These are phyloP conservation scores for Lobulomyces angularis DNA, from an alignment of 192 early-diverging fungal genomes.

Conservation along the genomic window DNA sequence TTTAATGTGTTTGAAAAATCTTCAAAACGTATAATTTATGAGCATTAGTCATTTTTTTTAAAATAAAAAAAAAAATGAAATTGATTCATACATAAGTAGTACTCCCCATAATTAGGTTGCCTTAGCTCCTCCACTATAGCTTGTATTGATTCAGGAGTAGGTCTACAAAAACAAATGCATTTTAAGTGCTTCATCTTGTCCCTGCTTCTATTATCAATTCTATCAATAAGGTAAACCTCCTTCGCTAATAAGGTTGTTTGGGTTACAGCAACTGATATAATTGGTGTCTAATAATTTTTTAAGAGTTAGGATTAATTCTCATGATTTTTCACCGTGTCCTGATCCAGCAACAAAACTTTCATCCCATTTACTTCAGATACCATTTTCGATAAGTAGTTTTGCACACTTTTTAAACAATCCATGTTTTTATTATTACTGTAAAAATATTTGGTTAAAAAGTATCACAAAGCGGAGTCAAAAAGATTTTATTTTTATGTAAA, in stretches of 20 bases:
- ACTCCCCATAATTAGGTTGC: conserved; percentile 88
- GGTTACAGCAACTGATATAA: conserved; percentile 85
- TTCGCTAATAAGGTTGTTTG: conserved; percentile 84
- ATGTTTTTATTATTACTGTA: conserved; percentile 34
- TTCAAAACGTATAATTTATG: not conserved
- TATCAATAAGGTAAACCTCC: conserved; percentile 89
- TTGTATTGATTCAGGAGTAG: conserved; percentile 73
- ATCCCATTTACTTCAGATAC: conserved; percentile 81
- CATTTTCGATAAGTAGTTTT: conserved; percentile 90
- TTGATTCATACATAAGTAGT: conserved; percentile 69
- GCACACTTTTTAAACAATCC: conserved; percentile 67
- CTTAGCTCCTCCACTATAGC: conserved; percentile 79
- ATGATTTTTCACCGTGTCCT: conserved; percentile 90
- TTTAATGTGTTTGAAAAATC: conserved; percentile 60
- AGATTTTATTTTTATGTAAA: no score
- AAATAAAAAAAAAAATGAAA: not conserved
- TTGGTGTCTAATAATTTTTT: conserved; percentile 79
- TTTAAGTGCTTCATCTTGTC: conserved; percentile 93
- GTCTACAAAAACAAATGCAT: conserved; percentile 84
- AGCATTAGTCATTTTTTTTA: not conserved
- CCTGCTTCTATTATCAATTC: conserved; percentile 68
- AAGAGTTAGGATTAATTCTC: no score
- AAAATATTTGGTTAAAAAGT: no score
- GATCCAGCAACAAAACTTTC: conserved; percentile 92
- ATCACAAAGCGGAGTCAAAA: no score